These are phyloP conservation scores for Multifurca ochricompacta DNA, from an alignment of 768 basidiomycete species.

Conservation along the genomic window DNA sequence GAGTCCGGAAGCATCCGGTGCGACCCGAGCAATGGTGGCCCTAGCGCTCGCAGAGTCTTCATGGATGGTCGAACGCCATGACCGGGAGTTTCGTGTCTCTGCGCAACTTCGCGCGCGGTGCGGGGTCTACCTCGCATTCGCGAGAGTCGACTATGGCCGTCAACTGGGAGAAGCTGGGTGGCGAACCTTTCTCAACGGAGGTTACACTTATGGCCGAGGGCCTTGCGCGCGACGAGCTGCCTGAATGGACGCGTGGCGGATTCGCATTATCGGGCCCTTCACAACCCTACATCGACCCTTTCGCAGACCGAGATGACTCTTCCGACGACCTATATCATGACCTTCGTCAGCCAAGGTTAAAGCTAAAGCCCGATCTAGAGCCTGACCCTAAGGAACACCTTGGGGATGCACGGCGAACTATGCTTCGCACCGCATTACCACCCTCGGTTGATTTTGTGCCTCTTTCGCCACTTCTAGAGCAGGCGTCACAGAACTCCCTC, in stretches of 20 bases:
- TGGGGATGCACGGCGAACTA: not conserved
- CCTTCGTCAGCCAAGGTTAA: slow-evolving; percentile 18
- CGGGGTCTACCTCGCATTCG: not conserved
- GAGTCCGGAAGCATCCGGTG: slow-evolving; percentile 23
- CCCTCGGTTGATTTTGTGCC: slow-evolving; percentile 28
- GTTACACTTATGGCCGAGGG: slow-evolving; percentile 28
- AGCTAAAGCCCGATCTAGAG: not conserved
- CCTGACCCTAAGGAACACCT: slow-evolving; percentile 3
- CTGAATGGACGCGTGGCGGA: slow-evolving; percentile 1
- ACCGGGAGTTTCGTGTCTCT: slow-evolving; percentile 18
- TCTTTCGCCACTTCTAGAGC: slow-evolving; percentile 30
- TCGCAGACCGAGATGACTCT: slow-evolving; percentile 24
- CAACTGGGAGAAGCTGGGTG: slow-evolving; percentile 21
- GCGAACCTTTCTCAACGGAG: slow-evolving; percentile 44
- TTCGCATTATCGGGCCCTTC: not conserved
- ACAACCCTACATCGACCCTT: slow-evolving; percentile 41
- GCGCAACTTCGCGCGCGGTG: slow-evolving; percentile 9
- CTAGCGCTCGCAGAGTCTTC: slow-evolving; percentile 5
- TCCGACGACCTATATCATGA: not conserved
- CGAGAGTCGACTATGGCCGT: not conserved
- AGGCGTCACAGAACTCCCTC: slow-evolving; percentile 27
- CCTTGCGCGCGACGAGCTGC: slow-evolving; percentile 6
- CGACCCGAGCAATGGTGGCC: slow-evolving; percentile 2
- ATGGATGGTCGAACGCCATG: slow-evolving; percentile 16
- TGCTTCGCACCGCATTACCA: slow-evolving; percentile 18